Evolutionary conservation across 306 rosid species (phyloP).

Genomic region (Cicer judaicum): DNA sequence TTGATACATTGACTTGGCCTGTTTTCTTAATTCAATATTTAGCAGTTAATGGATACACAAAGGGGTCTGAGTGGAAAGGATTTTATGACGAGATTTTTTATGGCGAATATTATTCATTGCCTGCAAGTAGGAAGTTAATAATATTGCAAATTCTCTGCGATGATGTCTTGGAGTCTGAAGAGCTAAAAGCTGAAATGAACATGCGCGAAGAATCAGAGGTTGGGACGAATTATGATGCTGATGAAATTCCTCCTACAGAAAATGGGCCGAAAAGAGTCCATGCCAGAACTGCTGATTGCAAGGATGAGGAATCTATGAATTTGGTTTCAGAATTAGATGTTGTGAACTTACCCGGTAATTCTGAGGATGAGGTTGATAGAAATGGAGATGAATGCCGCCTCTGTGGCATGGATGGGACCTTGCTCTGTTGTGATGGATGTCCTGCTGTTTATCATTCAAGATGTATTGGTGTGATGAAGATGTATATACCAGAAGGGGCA

Average conservation of each 20-base stretch:
- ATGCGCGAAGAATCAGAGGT: conserved; percentile 76
- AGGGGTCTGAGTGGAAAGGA: conserved; percentile 76
- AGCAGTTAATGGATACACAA: conserved; percentile 67
- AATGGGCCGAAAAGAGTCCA: conserved; percentile 72
- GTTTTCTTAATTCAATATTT: conserved; percentile 75
- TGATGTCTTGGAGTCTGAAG: conserved; percentile 70
- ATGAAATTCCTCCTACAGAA: conserved; percentile 53
- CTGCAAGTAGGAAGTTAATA: conserved; percentile 69
- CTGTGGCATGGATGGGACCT: conserved; percentile 95
- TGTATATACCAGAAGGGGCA: conserved; percentile 79
- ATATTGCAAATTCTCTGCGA: conserved; percentile 84
- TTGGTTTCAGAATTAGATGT: conserved; percentile 51
- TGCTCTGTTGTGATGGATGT: conserved; percentile 97
- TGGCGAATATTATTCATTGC: conserved; percentile 72
- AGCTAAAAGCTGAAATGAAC: conserved; percentile 76
- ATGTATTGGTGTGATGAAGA: conserved; percentile 91
- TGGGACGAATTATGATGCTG: conserved; percentile 67
- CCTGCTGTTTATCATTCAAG: conserved; percentile 92
- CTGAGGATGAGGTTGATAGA: conserved; percentile 61
- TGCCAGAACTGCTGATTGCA: conserved; percentile 81
- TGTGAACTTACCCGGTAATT: conserved; percentile 47
- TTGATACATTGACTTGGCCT: conserved; percentile 93
- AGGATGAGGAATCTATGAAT: conserved; percentile 59
- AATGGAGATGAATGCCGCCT: conserved; percentile 91
- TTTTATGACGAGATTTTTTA: conserved; percentile 66